A percentile compares a stretch with the other conserved stretches of the same genome.
phyloP scores from a whole-genome alignment of 1,284 basidiomycete species.

The Boletus coffeatus region DNA sequence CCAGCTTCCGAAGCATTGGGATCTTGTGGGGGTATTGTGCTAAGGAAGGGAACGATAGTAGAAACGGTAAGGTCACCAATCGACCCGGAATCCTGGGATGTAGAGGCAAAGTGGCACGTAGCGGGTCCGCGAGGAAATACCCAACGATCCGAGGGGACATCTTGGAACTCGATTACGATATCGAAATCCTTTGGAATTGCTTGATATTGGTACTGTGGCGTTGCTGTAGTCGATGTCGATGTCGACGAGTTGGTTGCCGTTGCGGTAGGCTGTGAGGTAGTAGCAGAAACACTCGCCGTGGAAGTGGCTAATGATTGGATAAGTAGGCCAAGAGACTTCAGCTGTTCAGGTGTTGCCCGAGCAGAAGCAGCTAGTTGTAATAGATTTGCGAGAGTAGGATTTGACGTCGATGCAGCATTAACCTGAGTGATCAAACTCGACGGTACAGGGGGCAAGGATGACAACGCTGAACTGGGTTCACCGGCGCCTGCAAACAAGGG shows the following conservation, averaged over 20 bases:
- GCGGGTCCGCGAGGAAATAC: conserved; percentile 56
- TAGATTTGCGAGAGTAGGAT: conserved; percentile 58
- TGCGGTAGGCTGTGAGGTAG: conserved; percentile 10
- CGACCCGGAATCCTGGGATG: conserved; percentile 16
- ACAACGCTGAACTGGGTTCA: conserved; percentile 33
- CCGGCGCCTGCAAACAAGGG: conserved; percentile 7
- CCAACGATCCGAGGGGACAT: conserved; percentile 55
- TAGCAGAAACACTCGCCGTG: conserved; percentile 12
- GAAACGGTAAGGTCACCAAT: conserved; percentile 37
- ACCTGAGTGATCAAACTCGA: conserved; percentile 55
- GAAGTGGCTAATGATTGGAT: conserved; percentile 49
- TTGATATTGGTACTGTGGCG: conserved; percentile 20
- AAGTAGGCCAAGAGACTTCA: conserved; percentile 56
- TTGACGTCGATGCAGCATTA: conserved; percentile 55
- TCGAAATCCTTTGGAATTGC: conserved; percentile 50
- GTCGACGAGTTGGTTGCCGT: conserved; percentile 12
- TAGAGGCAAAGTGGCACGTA: conserved; percentile 37
- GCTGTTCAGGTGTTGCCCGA: conserved; percentile 53
- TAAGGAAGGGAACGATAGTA: conserved; percentile 33
- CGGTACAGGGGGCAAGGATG: conserved; percentile 45
- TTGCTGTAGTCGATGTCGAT: conserved; percentile 4
- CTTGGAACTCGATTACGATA: conserved; percentile 63
- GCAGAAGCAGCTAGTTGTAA: conserved; percentile 56
- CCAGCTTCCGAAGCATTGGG: conserved; percentile 11
- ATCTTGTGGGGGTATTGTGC: conserved; percentile 12